A percentile compares a stretch with the other conserved stretches of the same genome.
Evolutionary conservation across 2,329 filamentous ascomycete species (phyloP).

Genomic region (Claviceps citrina): DNA sequence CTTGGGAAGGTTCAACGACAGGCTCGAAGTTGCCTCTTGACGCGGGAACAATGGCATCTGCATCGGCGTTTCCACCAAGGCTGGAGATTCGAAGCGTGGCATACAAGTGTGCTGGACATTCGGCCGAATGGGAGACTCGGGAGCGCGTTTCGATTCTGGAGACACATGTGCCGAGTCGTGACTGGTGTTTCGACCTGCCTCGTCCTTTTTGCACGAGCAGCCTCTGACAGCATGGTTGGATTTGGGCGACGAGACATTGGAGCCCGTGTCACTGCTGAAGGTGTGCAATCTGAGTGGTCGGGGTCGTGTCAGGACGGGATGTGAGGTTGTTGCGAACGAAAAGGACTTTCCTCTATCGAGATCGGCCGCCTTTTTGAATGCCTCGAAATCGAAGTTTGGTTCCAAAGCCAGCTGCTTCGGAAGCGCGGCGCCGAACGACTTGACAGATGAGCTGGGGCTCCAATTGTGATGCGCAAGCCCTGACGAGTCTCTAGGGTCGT

Average conservation of each 20-base stretch:
- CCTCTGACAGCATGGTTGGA: constrained; percentile 10
- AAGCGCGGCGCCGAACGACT: constrained; percentile 51
- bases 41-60: constrained; percentile 20
- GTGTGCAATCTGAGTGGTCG: constrained; percentile 33
- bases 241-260: constrained; percentile 19
- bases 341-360: constrained; percentile 34
- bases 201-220: constrained; percentile 20
- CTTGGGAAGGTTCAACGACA: constrained; percentile 37
- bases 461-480: constrained; percentile 54
- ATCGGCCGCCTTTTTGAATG: constrained; percentile 60
- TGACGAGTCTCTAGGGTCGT: constrained; percentile 47
- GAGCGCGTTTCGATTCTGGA: constrained; percentile 37
- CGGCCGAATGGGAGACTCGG: constrained; percentile 30
- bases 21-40: constrained; percentile 34
- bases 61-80: constrained; percentile 15
- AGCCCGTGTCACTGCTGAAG: constrained; percentile 28
- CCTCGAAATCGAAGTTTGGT: constrained; percentile 68
- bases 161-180: constrained; percentile 41
- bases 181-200: constrained; percentile 29
- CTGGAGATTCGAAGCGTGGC: constrained; percentile 27
- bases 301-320: constrained; percentile 22
- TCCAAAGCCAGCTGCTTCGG: constrained; percentile 58
- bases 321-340: constrained; percentile 27
- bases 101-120: constrained; percentile 22
- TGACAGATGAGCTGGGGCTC: constrained; percentile 56